Base-by-base conservation (phyloP, 148 eudicot genomes). In the Camellia japonica region DNA sequence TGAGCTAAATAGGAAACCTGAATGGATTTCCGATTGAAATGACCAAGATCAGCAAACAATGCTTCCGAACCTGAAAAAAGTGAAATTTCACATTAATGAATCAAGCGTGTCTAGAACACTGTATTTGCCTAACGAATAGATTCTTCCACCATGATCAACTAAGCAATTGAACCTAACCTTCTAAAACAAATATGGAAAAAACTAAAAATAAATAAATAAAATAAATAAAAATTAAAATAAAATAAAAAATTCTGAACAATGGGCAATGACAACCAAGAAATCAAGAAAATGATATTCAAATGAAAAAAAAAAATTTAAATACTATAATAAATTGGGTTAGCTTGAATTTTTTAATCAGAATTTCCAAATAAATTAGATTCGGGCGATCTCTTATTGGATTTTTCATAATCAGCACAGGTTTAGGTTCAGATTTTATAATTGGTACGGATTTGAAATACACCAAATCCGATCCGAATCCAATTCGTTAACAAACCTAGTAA, bases 11-110 rank as follows among this genome's bases (percentile, higher is more conserved):
- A 49, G 23, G 75, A 52, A 42, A 90, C 93, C 93, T 88, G 93
- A 77, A 90, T 90, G 65, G 93, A 89, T 52, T 85, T 83, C 80
- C 83, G 75, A 71, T 84, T 83, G 71, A 90, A 90, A 83, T 90
- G 93, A 79, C 93, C 93, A 72, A 90, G 88, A 83, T 90, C 93
- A 68, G 93, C 93, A 86, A 90, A 90, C 80, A 90, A 60, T 75
- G 93, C 93, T 87, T 90, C 93, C n/a, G 93, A 78, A 83, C 93
- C 93, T 90, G 88, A 80, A 82, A 5, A 63, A 14, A 76, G 19
- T 13, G 60, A 11, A 42, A 68, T 64, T 67, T 38, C 18, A 41
- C 49, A 16, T 13, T 15, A 18, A 44, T 62, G 12, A 12, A 75
- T 23, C 77, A 58, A 74, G 52, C 49, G 58, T 3, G 11, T 56